Conservation (phyloP, 2,329 filamentous ascomycete species). For the Aciculosporium take region DNA sequence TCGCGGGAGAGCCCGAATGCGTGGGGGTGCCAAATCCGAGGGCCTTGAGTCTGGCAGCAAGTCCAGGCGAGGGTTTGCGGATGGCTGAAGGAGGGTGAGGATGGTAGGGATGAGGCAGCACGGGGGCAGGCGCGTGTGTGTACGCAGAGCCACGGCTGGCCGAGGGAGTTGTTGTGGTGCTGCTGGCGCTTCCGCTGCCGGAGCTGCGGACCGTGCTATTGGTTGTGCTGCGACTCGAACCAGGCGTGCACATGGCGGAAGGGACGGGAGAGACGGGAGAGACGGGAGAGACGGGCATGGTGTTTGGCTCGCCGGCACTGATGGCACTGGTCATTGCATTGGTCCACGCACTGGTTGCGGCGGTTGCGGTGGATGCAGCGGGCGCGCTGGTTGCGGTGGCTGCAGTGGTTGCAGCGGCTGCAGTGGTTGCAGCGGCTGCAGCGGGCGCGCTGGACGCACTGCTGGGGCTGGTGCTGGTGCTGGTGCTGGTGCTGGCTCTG, state of each 20-base stretch:
- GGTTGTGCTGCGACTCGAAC: slow-evolving; percentile 5
- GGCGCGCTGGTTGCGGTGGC: slow-evolving; percentile 4
- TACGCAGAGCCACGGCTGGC: slow-evolving; percentile 5
- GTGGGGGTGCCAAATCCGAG: slow-evolving; percentile 41
- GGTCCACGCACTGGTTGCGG: background rate
- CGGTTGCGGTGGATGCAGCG: no score
- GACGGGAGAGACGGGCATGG: slow-evolving; percentile 1
- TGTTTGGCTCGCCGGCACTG: slow-evolving; percentile 2
- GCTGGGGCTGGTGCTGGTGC: background rate
- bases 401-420: background rate
- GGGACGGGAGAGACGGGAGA: background rate
- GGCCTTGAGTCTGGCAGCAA: slow-evolving; percentile 51
- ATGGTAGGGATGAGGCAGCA: slow-evolving; percentile 10
- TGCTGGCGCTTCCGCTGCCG: slow-evolving; percentile 3
- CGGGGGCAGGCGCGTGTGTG: slow-evolving; percentile 13
- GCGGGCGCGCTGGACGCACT: slow-evolving; percentile 5
- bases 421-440: no score
- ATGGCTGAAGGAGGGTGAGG: slow-evolving; percentile 16
- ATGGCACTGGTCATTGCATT: no score
- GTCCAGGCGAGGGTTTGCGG: slow-evolving; percentile 48
- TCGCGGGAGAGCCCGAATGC: slow-evolving; percentile 17
- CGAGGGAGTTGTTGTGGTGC: background rate
- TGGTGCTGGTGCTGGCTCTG: background rate
- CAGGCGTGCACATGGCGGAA: slow-evolving; percentile 4
- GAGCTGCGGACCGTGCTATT: slow-evolving; percentile 2